These are phyloP conservation scores for Ilex asprella DNA, from an alignment of 257 asterid species.

Conservation along the genomic window DNA sequence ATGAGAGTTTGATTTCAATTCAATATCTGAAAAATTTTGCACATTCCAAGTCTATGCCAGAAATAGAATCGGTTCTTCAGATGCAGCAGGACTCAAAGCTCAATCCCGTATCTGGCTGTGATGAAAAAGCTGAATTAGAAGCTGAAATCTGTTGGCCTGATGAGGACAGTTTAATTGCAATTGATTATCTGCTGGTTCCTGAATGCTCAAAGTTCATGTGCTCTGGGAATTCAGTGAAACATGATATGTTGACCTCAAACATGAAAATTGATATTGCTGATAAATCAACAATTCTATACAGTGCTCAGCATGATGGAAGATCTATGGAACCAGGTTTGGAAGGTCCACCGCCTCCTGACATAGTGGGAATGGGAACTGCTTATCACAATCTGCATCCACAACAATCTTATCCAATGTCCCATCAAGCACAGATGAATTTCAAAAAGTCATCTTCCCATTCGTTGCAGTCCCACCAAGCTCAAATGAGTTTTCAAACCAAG, in stretches of 20 bases:
- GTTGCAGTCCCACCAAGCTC: conserved; percentile 11
- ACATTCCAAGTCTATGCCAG: conserved; percentile 8
- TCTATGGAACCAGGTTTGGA: conserved; percentile 1
- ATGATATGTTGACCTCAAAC: conserved; percentile 14
- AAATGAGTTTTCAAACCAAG: conserved; percentile 9
- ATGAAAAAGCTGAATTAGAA: conserved; percentile 15
- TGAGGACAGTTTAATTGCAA: conserved; percentile 31
- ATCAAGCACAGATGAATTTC: conserved; percentile 1
- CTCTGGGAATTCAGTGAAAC: conserved; percentile 3
- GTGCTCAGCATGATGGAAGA: conserved; percentile 1
- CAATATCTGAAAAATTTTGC: conserved; percentile 19
- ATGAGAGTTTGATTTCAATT: conserved; percentile 28
- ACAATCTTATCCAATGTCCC: conserved; percentile 12
- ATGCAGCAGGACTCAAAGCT: conserved; percentile 24
- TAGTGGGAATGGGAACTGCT: no score
- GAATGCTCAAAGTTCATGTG: conserved; percentile 8
- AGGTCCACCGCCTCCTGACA: conserved; percentile 3
- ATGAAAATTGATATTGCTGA: conserved; percentile 8
- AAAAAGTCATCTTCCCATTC: conserved; percentile 9
- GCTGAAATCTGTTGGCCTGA: conserved; percentile 33
- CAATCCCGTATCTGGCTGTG: conserved; percentile 8
- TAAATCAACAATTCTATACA: conserved; percentile 5
- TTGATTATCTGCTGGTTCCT: conserved; percentile 22
- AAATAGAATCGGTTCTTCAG: conserved; percentile 13
- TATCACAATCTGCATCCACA: neutral